Percentiles rank a stretch among this genome's conserved stretches.
Conservation (phyloP, 139 green algal genomes). For the Chlorella sp. region DNA sequence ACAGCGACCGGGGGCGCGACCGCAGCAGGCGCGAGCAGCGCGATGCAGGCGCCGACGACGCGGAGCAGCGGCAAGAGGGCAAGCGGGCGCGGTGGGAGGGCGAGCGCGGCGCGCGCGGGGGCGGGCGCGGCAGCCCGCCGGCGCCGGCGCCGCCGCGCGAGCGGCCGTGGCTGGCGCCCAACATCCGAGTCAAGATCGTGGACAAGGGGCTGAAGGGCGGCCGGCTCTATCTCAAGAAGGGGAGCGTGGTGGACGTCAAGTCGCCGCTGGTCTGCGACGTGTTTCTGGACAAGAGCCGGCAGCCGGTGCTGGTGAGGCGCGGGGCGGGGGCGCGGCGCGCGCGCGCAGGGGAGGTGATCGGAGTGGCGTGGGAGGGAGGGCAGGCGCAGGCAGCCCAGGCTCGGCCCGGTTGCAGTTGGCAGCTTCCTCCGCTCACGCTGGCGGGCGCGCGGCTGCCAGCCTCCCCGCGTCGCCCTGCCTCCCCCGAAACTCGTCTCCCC, state of each 20-base stretch:
- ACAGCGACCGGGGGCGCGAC: neutral
- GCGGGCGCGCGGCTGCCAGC: neutral
- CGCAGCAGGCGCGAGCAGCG: neutral
- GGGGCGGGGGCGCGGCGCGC: neutral
- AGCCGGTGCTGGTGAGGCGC: conserved; percentile 36
- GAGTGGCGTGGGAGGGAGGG: too few relatives aligned
- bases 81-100: neutral
- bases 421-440: neutral
- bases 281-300: conserved; percentile 54
- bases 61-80: neutral
- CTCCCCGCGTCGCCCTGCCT: neutral
- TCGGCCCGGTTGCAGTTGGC: neutral
- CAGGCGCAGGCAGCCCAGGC: too few relatives aligned
- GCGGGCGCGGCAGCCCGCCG: neutral
- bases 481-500: neutral
- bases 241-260: conserved; percentile 69
- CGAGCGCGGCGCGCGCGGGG: conserved; percentile 8
- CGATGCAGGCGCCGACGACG: too few relatives aligned
- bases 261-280: conserved; percentile 62
- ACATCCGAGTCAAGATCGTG: conserved; percentile 65
- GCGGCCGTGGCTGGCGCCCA: conserved; percentile 54
- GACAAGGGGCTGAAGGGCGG: conserved; percentile 67
- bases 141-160: neutral
- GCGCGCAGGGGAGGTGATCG: too few relatives aligned
- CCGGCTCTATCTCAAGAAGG: conserved; percentile 80